phyloP scores from a whole-genome alignment of 768 basidiomycete genomes.

The Naganishia vishniacii region DNA sequence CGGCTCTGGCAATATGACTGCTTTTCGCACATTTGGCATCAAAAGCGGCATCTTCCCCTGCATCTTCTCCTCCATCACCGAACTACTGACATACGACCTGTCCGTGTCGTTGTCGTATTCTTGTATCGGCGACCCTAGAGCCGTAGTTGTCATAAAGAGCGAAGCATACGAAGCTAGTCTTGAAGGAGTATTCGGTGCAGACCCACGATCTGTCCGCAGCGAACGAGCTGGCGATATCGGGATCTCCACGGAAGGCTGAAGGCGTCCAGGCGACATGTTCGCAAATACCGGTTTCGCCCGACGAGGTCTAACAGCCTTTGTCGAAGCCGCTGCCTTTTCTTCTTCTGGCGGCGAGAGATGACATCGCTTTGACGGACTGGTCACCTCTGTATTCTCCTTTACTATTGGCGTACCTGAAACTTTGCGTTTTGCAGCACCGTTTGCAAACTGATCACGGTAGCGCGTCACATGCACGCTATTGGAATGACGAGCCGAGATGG shows the following conservation, averaged over 20 bases:
- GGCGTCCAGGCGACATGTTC: not conserved
- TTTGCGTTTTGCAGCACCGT: not conserved
- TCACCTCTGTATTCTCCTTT: not conserved
- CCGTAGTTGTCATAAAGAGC: not conserved
- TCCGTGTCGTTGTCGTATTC: slow-evolving; percentile 19
- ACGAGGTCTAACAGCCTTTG: not conserved
- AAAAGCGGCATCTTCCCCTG: slow-evolving; percentile 16
- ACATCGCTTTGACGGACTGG: not conserved
- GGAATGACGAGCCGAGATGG: not conserved
- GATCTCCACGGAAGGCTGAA: not conserved
- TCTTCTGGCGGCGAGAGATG: slow-evolving; percentile 7
- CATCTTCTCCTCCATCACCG: slow-evolving; percentile 20
- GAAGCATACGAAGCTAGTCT: not conserved
- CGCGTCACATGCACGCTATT: slow-evolving; percentile 4
- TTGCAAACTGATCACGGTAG: not conserved
- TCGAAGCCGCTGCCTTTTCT: not conserved
- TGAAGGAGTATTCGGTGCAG: slow-evolving; percentile 4
- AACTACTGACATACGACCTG: slow-evolving; percentile 17
- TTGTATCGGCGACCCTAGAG: slow-evolving; percentile 5
- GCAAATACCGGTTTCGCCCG: slow-evolving; percentile 11
- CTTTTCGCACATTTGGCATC: not conserved
- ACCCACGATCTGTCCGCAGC: not conserved
- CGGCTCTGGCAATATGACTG: too few relatives aligned
- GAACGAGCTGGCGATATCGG: slow-evolving; percentile 10
- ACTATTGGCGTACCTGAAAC: not conserved